Evolutionary conservation across 2,329 filamentous ascomycete genomes (phyloP).

Genomic region (Penicillium sp.): DNA sequence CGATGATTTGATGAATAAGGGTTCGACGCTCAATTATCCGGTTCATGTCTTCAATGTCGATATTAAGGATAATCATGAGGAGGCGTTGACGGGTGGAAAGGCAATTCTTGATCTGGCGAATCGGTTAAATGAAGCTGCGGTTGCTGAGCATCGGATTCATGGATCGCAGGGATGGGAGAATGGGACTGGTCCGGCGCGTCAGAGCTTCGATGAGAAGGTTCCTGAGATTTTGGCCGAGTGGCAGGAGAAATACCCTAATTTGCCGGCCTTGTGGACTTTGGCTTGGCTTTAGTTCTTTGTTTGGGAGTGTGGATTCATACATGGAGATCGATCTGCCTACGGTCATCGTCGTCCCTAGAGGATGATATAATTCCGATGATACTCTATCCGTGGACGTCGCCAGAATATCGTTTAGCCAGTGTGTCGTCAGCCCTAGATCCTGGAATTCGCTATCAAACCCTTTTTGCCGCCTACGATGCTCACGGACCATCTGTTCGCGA

Average conservation of each 20-base stretch:
- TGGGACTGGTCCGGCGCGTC: conserved; percentile 62
- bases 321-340: not conserved
- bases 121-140: conserved; percentile 74
- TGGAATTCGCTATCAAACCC: no score
- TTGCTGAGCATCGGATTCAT: conserved; percentile 66
- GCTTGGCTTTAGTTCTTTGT: conserved; percentile 70
- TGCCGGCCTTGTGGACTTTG: conserved; percentile 90
- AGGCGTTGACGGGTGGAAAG: conserved; percentile 82
- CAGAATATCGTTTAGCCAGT: not conserved
- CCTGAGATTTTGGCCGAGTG: conserved; percentile 87
- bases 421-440: no score
- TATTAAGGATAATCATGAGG: conserved; percentile 97
- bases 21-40: conserved; percentile 79
- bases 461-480: no score
- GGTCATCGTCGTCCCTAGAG: not conserved
- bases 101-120: conserved; percentile 90
- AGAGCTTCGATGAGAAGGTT: conserved; percentile 85
- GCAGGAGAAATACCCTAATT: conserved; percentile 90
- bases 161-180: conserved; percentile 66
- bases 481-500: no score
- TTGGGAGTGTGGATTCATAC: not conserved
- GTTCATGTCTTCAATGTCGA: conserved; percentile 99
- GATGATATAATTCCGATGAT: conserved; percentile 1
- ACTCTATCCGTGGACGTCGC: not conserved
- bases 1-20: conserved; percentile 83